Base-by-base conservation (phyloP, 1,139 yeast genomes). In the Maudiozyma humilis region DNA sequence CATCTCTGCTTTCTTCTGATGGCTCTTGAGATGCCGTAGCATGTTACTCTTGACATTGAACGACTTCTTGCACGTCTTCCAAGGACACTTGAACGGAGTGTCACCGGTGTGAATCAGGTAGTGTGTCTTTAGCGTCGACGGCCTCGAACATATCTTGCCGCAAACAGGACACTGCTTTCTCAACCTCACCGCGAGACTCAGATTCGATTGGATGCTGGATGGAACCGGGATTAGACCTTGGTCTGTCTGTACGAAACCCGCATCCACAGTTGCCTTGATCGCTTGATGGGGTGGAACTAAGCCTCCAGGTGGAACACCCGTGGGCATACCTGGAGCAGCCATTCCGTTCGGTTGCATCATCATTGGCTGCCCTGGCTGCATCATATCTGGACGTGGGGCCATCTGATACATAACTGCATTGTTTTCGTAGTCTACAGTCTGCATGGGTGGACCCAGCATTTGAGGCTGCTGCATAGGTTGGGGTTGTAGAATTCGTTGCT, bases 51-150 rank as follows among this genome's bases (percentile, higher is more conserved):
- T 78, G 19, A 87, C 96, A 32, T 81, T 75, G 62, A 87, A 87
- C 12, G 74, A 60, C 51, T 83, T 76, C 1, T 80, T 82, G 62
- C 96, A 87, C 25, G 74, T 75, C 1, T 68, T 69, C 77, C 82
- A 79, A n/a, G 76, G 73, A 61, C 96, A 87, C 51, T 68, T 69
- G 65, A 78, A 85, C 16, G 93, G 87, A 57, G 85, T 85, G 59
- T 85, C 95, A 3, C 96, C 96, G 0, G 96, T 86, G 62, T 87
- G 96, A 10, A 87, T 80, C 59, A 84, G 79, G 63, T 76, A 73
- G 64, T 87, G 96, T 2, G 93, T 86, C 59, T 80, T 84, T 47
- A 87, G 69, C 4, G 93, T 82, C 13, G 87, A 79, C 3, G 96
- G 95, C 48, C 96, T 71, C 41, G 86, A 82, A 67, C 88, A 87